Conservation (phyloP, 352 stramenopile species). For the Pilasporangium apinafurcum region DNA sequence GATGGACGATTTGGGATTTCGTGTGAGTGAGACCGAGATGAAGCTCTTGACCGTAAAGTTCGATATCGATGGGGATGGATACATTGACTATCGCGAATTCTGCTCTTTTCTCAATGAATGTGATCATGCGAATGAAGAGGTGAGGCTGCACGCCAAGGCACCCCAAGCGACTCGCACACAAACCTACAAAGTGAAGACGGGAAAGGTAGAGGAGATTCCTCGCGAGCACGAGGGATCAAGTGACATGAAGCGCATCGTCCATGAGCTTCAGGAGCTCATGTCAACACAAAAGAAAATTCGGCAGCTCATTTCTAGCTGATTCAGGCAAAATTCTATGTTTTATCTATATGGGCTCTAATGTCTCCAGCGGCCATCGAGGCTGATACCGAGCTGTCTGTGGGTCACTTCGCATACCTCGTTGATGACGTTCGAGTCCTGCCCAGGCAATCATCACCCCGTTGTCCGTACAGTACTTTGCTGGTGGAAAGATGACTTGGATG, state of each 20-base stretch:
- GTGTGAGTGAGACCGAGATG: slow-evolving; percentile 32
- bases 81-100: slow-evolving; percentile 62
- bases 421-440: slow-evolving; percentile 81
- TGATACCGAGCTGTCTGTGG: slow-evolving; percentile 44
- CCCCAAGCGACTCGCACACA: background rate
- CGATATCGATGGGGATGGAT: slow-evolving; percentile 38
- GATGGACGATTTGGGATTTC: slow-evolving; percentile 46
- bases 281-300: slow-evolving; percentile 31
- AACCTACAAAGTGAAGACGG: background rate
- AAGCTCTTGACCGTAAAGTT: slow-evolving; percentile 47
- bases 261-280: slow-evolving; percentile 31
- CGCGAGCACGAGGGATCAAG: background rate
- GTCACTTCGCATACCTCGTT: slow-evolving; percentile 49
- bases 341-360: slow-evolving; percentile 35
- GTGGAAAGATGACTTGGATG: slow-evolving; percentile 41
- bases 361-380: slow-evolving; percentile 71
- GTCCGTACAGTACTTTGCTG: slow-evolving; percentile 94
- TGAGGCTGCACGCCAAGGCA: too few species aligned
- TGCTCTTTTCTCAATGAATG: slow-evolving; percentile 31
- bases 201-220: background rate
- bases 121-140: background rate
- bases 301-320: slow-evolving; percentile 4
- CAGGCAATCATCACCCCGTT: slow-evolving; percentile 97
- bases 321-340: background rate
- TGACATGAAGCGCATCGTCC: slow-evolving; percentile 22